These are phyloP conservation scores for Chalaropsis thielavioides DNA, from an alignment of 2,329 filamentous ascomycete genomes.

Conservation along the genomic window DNA sequence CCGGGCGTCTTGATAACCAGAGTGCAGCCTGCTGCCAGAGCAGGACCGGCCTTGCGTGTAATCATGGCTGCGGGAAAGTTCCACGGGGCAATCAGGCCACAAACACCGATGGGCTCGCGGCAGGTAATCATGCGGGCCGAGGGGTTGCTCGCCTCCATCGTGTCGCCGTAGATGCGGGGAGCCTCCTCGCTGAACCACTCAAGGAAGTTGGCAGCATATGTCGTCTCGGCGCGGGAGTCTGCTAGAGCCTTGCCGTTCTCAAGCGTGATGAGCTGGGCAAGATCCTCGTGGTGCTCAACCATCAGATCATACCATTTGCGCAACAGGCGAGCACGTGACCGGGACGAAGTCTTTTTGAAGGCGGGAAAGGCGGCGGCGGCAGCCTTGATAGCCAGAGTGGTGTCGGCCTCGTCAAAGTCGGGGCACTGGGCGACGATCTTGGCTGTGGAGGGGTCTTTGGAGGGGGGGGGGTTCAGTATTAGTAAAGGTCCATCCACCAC, in stretches of 20 bases:
- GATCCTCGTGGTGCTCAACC: conserved; percentile 49
- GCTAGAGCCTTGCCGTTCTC: conserved; percentile 58
- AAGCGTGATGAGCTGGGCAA: conserved; percentile 53
- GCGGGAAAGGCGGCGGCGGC: conserved; percentile 48
- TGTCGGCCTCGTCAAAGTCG: conserved; percentile 56
- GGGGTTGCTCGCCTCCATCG: conserved; percentile 42
- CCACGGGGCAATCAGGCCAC: conserved; percentile 29
- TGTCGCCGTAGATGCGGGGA: conserved; percentile 32
- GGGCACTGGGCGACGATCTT: conserved; percentile 55
- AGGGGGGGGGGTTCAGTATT: not conserved
- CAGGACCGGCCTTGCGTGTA: conserved; percentile 33
- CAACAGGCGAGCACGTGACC: conserved; percentile 44
- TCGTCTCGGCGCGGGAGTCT: conserved; percentile 43
- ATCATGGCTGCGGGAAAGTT: conserved; percentile 47
- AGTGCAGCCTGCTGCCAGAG: conserved; percentile 56
- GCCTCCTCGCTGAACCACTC: conserved; percentile 54
- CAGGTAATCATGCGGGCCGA: conserved; percentile 36
- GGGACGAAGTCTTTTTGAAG: conserved; percentile 46
- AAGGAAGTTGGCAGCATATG: conserved; percentile 45
- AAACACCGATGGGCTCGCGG: conserved; percentile 26
- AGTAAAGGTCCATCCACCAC: not conserved
- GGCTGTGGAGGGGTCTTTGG: conserved; percentile 53
- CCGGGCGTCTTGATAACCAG: conserved; percentile 76
- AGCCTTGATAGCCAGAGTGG: conserved; percentile 53
- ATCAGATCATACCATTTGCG: conserved; percentile 54